Evolutionary conservation across 2,329 filamentous ascomycete genomes (phyloP), one percentile per base, ranked within the genome.

Genomic region (Pseudocercospora fijiensis): DNA sequence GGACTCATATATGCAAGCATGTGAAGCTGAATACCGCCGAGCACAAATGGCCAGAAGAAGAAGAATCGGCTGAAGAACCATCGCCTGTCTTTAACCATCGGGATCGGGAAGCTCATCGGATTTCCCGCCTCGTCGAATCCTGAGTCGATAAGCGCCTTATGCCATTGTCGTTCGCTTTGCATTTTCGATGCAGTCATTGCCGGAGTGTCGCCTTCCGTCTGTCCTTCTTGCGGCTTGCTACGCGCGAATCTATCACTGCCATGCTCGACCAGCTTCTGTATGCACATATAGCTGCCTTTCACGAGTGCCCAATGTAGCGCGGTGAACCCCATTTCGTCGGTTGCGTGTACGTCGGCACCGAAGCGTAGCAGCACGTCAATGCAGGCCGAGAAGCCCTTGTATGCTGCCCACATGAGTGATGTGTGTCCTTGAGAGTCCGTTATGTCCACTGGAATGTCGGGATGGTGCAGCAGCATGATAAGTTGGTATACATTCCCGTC

Each of bases 371-470:
- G 94, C 49, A 98, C 78, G 75, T 98, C 95, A 55, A 98, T 94
- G 71, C 92, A 96, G 53, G 90, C 88, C 0, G 94, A 91, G 75
- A 89, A 97, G 37, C 96, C 95, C 78, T 99, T 99, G 81, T 99
- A 99, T 16, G 94, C 94, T 18, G 95, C 92, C 95, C 95, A 99
- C 95, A 99, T 99, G 65, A 99, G 83, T 65, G 89, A 90, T 0
- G 95, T 98, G 78, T 99, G 96, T 5, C 93, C 92, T 75, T 92
- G 94, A 57, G 87, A 86, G 78, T 99, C 95, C 59, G 89, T 84
- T 5, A 95, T 90, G 75, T 99, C 95, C 66, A 99, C 92, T 16
- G 92, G 91, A 65, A 99, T 95, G 74, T 95, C 92, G 16, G 74
- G 72, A 75, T 97, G 93, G 79, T 99, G 95, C 24, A 99, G 85